Evolutionary conservation across 352 stramenopile species (phyloP), one percentile per base, ranked within the genome.

Genomic region (Phytophthora citricola): DNA sequence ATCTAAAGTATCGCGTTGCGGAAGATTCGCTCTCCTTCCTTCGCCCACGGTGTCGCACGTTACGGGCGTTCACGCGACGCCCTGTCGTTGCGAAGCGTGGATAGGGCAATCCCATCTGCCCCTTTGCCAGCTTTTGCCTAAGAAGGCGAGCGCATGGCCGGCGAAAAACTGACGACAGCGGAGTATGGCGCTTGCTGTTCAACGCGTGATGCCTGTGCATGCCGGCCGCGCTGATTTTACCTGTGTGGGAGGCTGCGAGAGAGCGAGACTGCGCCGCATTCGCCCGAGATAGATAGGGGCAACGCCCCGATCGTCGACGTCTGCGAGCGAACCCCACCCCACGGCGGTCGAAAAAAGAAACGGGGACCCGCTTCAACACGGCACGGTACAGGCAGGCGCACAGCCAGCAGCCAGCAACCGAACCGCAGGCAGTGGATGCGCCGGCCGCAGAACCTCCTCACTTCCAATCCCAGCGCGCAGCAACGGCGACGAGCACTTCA

Each of bases 311-410:
- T 29, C 44, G 52, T 46, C 49, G 44, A 40, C 61, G 49, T 69
- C 46, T 63, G 54, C 20, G 41, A 62, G 49, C 46, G 53, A 69
- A 48, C 53, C 64, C 66, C 51, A 76, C 44, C 58, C 69, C 63
- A 62, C 50, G 26, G 56, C 55, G 54, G 48, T 47, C 29, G 45
- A 72, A 74, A 75, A 75, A 76, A 76, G 60, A 78, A 75, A 78
- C 71, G 66, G 71, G 69, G 61, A 65, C 41, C 17, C 32, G 67
- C 63, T 76, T 76, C 54, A 71, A 76, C 58, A 71, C 47, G 40
- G 44, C 45, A 58, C 50, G 48, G 53, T 69, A 63, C 63, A 61
- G 49, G 51, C 52, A 59, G 39, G 31, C 52, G 56, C 62, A 39
- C 31, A 36, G 31, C 12, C 44, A 46, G 61, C 63, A 76, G 48